These are phyloP conservation scores for Talaromyces amestolkiae DNA, from an alignment of 2,329 filamentous ascomycete species.

Conservation along the genomic window DNA sequence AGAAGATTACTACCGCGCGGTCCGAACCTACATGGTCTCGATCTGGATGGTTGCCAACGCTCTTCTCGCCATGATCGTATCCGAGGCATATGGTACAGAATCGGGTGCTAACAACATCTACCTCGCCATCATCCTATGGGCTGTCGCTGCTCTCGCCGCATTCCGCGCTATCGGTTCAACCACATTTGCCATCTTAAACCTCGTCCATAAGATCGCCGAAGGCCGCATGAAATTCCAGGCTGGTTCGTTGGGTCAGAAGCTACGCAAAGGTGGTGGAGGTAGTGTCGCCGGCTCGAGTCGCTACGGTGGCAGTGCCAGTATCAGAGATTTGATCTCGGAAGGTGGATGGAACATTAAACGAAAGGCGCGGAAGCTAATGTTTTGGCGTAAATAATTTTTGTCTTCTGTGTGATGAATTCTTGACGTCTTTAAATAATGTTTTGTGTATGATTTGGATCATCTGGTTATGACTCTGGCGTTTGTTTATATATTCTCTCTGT, in stretches of 20 bases:
- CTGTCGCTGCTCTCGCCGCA: slow-evolving; percentile 77
- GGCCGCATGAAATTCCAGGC: slow-evolving; percentile 66
- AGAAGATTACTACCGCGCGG: slow-evolving; percentile 97
- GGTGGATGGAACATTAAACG: slow-evolving; percentile 36
- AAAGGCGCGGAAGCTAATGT: slow-evolving; percentile 36
- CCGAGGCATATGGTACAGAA: slow-evolving; percentile 73
- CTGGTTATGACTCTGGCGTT: slow-evolving; percentile 4
- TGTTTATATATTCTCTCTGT: slow-evolving; percentile 8
- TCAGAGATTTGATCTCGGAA: slow-evolving; percentile 38
- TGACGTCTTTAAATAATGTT: neutral
- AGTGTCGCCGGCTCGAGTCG: slow-evolving; percentile 19
- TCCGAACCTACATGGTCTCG: slow-evolving; percentile 96
- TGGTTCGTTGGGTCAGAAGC: slow-evolving; percentile 29
- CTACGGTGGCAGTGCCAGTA: slow-evolving; percentile 34
- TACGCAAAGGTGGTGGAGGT: slow-evolving; percentile 13
- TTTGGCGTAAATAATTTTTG: slow-evolving; percentile 35
- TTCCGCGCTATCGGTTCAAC: slow-evolving; percentile 83
- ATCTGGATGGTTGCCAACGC: slow-evolving; percentile 92
- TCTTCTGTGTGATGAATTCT: neutral
- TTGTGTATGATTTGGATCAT: slow-evolving; percentile 7
- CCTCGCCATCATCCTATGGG: slow-evolving; percentile 89
- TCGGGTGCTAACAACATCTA: slow-evolving; percentile 82
- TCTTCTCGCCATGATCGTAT: slow-evolving; percentile 88
- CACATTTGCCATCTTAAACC: slow-evolving; percentile 79
- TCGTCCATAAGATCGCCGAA: slow-evolving; percentile 81